Evolutionary conservation across 1,139 yeast genomes (phyloP), one percentile per base, ranked within the genome.

Genomic region (Candida sp.): DNA sequence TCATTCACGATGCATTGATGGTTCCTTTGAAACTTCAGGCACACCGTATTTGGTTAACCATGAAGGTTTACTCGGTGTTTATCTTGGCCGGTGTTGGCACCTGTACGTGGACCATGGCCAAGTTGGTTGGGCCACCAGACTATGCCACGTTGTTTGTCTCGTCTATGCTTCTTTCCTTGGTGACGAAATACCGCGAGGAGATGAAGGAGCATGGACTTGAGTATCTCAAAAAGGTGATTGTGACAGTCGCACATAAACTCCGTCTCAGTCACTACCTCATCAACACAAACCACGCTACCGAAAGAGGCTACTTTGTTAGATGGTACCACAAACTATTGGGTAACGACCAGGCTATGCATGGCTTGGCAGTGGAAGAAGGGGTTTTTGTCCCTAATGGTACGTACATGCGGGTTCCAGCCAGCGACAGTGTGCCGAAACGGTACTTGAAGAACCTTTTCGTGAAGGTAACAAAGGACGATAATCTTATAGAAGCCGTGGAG

Each of bases 1-100:
- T 96, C n/a, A 81, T 94, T 44, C 94, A 91, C 58, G 97, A 93
- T 64, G 96, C 96, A 1, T 71, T 94, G 54, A 87, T 88, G 49
- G 85, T 89, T 57, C 90, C 97, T 1, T 78, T 93, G 59, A 58
- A 71, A 11, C 73, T 88, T 43, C 98, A 94, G 65, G 60, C 93
- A 35, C 84, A 88, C 34, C 78, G 97, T 56, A 88, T 94, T 42
- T 78, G 79, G 6, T 70, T 91, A 32, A 89, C 97, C 42, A 96
- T 86, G 12, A 75, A 85, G 49, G 90, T 91, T 25, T 94, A 96
- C 67, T 81, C 88, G 3, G 76, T 82, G 0, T 84, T 93, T 60
- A 89, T 96, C 42, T 61, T 87, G 5, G 62, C 84, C 11, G 96
- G 97, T 5, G 80, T 94, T 54, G 97, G 97, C 0, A 75, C 84